Base-by-base conservation (phyloP, 768 basidiomycete species). In the Chiua virens region DNA sequence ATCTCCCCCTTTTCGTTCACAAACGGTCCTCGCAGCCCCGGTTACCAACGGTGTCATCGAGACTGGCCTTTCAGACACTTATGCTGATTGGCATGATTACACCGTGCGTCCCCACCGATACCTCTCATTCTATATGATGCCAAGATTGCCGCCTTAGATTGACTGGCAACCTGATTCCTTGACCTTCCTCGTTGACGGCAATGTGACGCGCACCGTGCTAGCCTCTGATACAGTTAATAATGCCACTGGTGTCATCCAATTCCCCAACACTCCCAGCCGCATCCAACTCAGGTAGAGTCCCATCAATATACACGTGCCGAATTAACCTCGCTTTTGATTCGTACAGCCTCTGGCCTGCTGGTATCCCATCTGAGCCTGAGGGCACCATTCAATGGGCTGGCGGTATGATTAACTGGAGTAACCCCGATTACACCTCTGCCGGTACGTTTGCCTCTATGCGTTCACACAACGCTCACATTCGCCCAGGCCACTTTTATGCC, bases 351-450 rank as follows among this genome's bases (percentile, higher is more conserved):
- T 93, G 91, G 90, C 86, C 90, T n/a, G 86, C 87, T 7, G 92
- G 91, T 28, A 84, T 89, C 61, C 50, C 74, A 35, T 62, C 75
- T 9, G 76, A 74, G 30, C 74, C 89, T 8, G 69, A 73, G 43
- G 92, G 92, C 22, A 92, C 87, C 8, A 70, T 95, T 30, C 59
- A 79, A 49, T 95, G 92, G 91, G 78, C 83, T 15, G 89, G 88
- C 54, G 91, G 83, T 70, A 77, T 89, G 81, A 89, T 92, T 70
- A 73, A 91, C 73, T 94, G 87, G 86, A 60, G 73, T 18, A 82
- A 92, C 65, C 81, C 87, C 28, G 91, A 93, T 67, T 93, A 91
- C 67, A 50, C 69, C 45, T 65, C 85, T 14, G 83, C 87, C 18
- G 86, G 82, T 74, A 67, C 45, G 69, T 64, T 13, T 6, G 30